Evolutionary conservation across 2,329 filamentous ascomycete species (phyloP).

Genomic region (Ustulina deusta): DNA sequence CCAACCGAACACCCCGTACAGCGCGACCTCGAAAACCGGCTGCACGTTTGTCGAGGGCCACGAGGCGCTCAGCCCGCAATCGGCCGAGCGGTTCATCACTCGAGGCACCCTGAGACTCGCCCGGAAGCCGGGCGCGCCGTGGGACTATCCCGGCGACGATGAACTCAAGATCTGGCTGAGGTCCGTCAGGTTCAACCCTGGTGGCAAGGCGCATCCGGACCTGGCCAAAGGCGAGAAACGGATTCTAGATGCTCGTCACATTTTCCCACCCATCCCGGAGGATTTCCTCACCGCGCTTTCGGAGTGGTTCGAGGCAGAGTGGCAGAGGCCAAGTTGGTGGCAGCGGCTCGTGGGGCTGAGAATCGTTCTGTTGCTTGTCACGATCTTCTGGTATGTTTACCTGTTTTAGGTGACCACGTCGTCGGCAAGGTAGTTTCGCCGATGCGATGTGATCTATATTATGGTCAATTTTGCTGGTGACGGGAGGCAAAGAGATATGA

Average conservation of each 20-base stretch:
- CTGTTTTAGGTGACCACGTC: not conserved
- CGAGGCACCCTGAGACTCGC: constrained; percentile 34
- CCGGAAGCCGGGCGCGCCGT: not conserved
- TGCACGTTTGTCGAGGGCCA: constrained; percentile 39
- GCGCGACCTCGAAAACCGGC: constrained; percentile 20
- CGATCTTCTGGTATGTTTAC: not conserved
- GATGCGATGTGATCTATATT: not conserved
- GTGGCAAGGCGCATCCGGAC: constrained; percentile 28
- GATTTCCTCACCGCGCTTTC: constrained; percentile 23
- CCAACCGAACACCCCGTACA: constrained; percentile 18
- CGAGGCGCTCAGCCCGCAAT: constrained; percentile 33
- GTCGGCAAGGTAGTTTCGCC: not conserved
- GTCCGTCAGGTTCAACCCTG: constrained; percentile 27
- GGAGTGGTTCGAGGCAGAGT: constrained; percentile 37
- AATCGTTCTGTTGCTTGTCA: not conserved
- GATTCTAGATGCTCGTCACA: constrained; percentile 9
- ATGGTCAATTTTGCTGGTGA: not conserved
- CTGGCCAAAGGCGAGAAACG: constrained; percentile 9
- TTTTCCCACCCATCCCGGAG: not conserved
- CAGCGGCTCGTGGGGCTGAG: not conserved
- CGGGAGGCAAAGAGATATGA: not conserved
- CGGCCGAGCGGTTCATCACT: constrained; percentile 38
- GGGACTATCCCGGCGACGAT: not conserved
- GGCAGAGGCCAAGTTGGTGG: not conserved
- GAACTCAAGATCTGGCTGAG: constrained; percentile 23